Evolutionary conservation across 805 yeast genomes (phyloP).

Genomic region (Pichia gijzeniarum): DNA sequence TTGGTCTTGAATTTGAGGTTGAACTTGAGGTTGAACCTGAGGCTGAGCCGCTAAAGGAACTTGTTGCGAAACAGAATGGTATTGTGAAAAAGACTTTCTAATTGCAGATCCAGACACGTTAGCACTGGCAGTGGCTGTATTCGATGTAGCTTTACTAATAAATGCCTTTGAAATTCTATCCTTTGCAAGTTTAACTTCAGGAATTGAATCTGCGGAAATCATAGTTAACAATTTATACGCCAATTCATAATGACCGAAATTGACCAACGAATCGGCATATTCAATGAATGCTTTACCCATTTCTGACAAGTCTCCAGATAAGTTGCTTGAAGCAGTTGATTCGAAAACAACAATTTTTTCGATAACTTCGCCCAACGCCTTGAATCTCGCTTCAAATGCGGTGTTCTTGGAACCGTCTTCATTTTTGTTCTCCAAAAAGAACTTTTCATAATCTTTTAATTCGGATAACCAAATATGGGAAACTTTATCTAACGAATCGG

Average conservation of each 20-base stretch:
- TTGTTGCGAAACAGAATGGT: too few relatives aligned
- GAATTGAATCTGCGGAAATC: constrained; percentile 71
- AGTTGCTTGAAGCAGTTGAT: constrained; percentile 37
- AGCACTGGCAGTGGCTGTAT: constrained; percentile 9
- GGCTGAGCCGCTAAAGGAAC: too few relatives aligned
- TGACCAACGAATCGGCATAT: constrained; percentile 72
- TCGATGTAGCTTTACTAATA: constrained; percentile 12
- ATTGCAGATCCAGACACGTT: background rate
- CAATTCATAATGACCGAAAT: constrained; percentile 76
- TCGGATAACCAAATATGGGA: constrained; percentile 82
- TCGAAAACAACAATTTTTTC: constrained; percentile 78
- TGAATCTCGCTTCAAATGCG: constrained; percentile 77
- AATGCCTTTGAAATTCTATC: constrained; percentile 73
- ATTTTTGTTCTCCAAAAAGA: constrained; percentile 40
- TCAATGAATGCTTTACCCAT: constrained; percentile 66
- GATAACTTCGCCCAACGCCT: constrained; percentile 72
- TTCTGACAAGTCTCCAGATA: constrained; percentile 39
- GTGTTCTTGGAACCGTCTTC: constrained; percentile 36
- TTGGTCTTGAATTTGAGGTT: constrained; percentile 5
- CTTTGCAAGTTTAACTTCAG: constrained; percentile 64
- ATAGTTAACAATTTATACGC: constrained; percentile 65
- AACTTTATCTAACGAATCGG: constrained; percentile 72
- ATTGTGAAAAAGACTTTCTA: too few relatives aligned
- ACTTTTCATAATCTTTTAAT: constrained; percentile 36
- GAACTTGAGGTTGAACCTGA: background rate